Base-by-base conservation (phyloP, 371 early-diverging fungal species). In the Mycotypha africana region DNA sequence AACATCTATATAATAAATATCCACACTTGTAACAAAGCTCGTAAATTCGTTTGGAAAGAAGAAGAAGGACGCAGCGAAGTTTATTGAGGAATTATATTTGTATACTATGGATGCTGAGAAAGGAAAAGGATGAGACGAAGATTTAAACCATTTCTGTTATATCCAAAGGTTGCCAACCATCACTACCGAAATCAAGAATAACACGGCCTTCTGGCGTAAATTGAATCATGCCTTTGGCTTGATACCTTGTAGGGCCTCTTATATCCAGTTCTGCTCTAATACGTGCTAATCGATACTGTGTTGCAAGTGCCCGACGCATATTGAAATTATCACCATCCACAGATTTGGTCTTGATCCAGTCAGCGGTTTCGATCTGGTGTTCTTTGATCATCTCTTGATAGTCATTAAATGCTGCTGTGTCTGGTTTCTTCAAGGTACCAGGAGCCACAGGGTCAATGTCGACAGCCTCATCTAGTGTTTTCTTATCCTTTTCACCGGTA, bases 101-200 rank as follows among this genome's bases (percentile, higher is more conserved):
- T n/a, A n/a, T n/a, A n/a, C n/a, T n/a, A n/a, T n/a, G n/a, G n/a
- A n/a, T n/a, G n/a, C n/a, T n/a, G n/a, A 39, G 20, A 21, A 2
- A 38, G 20, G 32, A 17, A 35, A 1, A 17, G 14, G 28, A 19
- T 17, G 12, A 19, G n/a, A n/a, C n/a, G n/a, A n/a, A n/a, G n/a
- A n/a, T n/a, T 60, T 60, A 61, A 21, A 61, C 58, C 2, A 28
- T 26, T 23, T 61, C 62, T 15, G 62, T 57, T 21, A 57, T 53
- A 53, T 61, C 62, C 37, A 51, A 53, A 32, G 60, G 58, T 26
- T 34, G 38, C 46, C 49, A 50, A 11, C 43, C 55, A 12, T 44
- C 58, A 50, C 46, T 49, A 31, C 53, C 50, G 30, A 44, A 61
- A 34, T 61, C 41, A 33, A 61, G 49, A 16, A 61, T 41, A 31